These are phyloP conservation scores for Aspergillus sp. DNA, from an alignment of 2,329 filamentous ascomycete genomes.

Conservation along the genomic window DNA sequence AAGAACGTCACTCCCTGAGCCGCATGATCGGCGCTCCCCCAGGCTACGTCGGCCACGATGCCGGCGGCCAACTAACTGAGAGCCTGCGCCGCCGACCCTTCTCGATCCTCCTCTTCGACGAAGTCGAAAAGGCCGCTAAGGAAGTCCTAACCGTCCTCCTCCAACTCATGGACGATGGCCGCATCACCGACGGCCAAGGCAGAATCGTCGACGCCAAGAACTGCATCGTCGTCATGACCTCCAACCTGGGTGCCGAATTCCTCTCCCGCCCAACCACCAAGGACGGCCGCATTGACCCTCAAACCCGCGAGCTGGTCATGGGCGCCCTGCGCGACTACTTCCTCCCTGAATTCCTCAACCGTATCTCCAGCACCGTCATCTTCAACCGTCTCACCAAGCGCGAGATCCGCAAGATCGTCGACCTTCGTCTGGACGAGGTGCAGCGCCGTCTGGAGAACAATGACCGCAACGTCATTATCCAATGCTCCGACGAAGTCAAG, in stretches of 20 bases:
- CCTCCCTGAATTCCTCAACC: constrained; percentile 97
- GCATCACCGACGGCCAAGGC: constrained; percentile 97
- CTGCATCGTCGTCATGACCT: constrained; percentile 99
- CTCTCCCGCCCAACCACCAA: constrained; percentile 76
- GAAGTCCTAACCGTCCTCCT: constrained; percentile 94
- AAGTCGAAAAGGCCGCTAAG: constrained; percentile 98
- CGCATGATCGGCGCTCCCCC: constrained; percentile 98
- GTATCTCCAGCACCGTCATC: constrained; percentile 93
- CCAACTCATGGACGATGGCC: constrained; percentile 99
- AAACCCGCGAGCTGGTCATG: constrained; percentile 88
- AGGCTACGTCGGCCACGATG: constrained; percentile 94
- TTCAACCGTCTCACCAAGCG: constrained; percentile 91
- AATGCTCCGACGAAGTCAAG: constrained; percentile 81
- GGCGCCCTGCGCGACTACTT: constrained; percentile 91
- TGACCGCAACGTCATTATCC: constrained; percentile 79
- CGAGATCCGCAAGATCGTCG: constrained; percentile 95
- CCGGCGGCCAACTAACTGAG: constrained; percentile 94
- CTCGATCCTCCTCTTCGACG: constrained; percentile 96
- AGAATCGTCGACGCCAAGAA: constrained; percentile 93
- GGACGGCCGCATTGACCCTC: constrained; percentile 81
- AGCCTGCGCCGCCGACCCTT: constrained; percentile 91
- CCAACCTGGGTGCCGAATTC: constrained; percentile 92
- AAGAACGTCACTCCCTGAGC: constrained; percentile 91
- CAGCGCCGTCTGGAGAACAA: constrained; percentile 88
- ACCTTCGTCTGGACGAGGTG: constrained; percentile 82